Evolutionary conservation across 2,329 filamentous ascomycete genomes (phyloP).

Genomic region (Colletotrichum cuscutae): DNA sequence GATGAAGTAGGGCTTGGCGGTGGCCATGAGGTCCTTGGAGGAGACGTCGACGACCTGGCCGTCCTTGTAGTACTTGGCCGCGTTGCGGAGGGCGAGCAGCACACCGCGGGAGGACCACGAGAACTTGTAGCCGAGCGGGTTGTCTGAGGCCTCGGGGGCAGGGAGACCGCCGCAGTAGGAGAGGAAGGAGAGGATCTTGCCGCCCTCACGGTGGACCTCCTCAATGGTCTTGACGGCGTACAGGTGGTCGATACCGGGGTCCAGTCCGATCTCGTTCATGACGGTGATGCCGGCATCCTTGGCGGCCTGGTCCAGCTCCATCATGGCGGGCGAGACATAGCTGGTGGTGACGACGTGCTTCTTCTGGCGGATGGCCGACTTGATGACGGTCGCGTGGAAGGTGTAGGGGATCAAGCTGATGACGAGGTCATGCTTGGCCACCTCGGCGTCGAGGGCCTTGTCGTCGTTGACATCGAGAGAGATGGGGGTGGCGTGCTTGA

Average conservation of each 20-base stretch:
- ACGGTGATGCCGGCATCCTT: conserved; percentile 96
- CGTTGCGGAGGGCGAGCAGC: conserved; percentile 85
- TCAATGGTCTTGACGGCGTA: conserved; percentile 89
- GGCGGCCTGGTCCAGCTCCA: conserved; percentile 82
- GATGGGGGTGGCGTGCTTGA: conserved; percentile 79
- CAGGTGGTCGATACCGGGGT: conserved; percentile 70
- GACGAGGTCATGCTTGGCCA: conserved; percentile 82
- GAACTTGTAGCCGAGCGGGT: conserved; percentile 95
- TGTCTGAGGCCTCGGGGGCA: conserved; percentile 79
- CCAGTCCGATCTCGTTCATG: conserved; percentile 93
- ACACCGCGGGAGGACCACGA: conserved; percentile 85
- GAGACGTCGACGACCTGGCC: conserved; percentile 77
- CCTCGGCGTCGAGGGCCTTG: conserved; percentile 80
- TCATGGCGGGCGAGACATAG: conserved; percentile 93
- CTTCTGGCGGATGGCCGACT: conserved; percentile 91
- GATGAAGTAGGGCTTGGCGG: conserved; percentile 90
- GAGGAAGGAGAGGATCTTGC: conserved; percentile 85
- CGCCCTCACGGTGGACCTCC: conserved; percentile 86
- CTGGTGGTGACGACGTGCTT: conserved; percentile 96
- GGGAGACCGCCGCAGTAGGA: conserved; percentile 87
- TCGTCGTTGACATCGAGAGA: conserved; percentile 85
- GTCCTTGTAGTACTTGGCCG: conserved; percentile 84
- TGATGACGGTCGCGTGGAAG: conserved; percentile 89
- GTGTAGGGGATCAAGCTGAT: conserved; percentile 92
- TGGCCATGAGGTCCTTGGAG: conserved; percentile 79